A percentile compares a stretch with the other conserved stretches of the same genome.
These are phyloP conservation scores for Cardiospermum halicacabum DNA, from an alignment of 345 rosid genomes.

Conservation along the genomic window DNA sequence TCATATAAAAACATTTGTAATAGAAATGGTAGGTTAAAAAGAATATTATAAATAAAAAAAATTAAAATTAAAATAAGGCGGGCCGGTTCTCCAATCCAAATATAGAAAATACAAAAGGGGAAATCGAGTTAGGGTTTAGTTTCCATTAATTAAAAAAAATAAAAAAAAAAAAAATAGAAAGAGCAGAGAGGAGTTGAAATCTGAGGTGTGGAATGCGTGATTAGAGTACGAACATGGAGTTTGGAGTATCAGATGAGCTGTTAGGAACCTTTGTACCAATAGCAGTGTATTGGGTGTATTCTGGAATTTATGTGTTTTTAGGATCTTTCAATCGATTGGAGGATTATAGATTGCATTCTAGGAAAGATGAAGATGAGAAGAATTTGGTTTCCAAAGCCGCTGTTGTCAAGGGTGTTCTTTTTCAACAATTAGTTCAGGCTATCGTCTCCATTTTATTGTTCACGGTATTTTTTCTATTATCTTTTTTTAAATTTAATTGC, in stretches of 20 bases:
- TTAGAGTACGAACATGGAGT: conserved; percentile 33
- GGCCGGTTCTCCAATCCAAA: background rate
- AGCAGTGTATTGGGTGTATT: conserved; percentile 74
- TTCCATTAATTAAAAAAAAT: background rate
- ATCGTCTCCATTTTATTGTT: conserved; percentile 69
- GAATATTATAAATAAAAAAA: background rate
- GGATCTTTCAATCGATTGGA: conserved; percentile 33
- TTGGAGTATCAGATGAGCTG: conserved; percentile 66
- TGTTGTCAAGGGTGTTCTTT: conserved; percentile 81
- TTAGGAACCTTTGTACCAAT: conserved; percentile 76
- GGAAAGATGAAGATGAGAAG: conserved; percentile 71
- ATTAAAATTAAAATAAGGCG: background rate
- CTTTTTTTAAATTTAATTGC: background rate
- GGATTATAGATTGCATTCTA: conserved; percentile 72
- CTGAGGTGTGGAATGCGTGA: background rate
- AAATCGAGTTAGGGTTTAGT: background rate
- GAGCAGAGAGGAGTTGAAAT: background rate
- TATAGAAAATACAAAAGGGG: background rate
- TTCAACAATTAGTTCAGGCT: conserved; percentile 76
- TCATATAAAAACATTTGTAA: too few relatives aligned
- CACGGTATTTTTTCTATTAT: conserved; percentile 33
- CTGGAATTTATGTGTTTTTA: conserved; percentile 57
- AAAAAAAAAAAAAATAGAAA: background rate
- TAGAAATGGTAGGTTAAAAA: too few relatives aligned
- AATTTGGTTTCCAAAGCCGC: conserved; percentile 64